Evolutionary conservation across 306 rosid species (phyloP), one percentile per base, ranked within the genome.

Genomic region (Malus fusca): DNA sequence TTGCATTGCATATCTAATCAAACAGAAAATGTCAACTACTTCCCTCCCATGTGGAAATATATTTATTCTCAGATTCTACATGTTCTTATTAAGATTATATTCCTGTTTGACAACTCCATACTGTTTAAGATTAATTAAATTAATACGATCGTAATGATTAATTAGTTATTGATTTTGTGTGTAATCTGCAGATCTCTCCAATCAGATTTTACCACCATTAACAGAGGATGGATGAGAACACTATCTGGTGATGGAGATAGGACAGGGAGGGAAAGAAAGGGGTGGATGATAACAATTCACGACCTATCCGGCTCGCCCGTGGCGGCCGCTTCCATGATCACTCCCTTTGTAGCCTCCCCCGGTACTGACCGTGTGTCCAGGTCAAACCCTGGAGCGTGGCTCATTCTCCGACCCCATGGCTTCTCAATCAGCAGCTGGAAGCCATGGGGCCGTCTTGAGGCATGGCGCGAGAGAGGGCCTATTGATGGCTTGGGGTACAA

Each of bases 311-410:
- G 98, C 19, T 95, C 98, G 3, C 92, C 97, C 0, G 97, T 90
- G 23, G 98, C 98, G 0, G 90, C 98, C 0, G 98, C 98, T 10
- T 92, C 98, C 18, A 90, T 95, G 90, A 76, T 89, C 76, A 95
- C 98, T 1, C 98, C 98, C 3, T 95, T 95, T 75, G 98, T 95
- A 6, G 96, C 97, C 4, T 95, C 98, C 26, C 97, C 97, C 0
- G 92, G 96, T 14, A 80, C 96, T 0, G 96, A 92, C 14, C 83
- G 97, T 2, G 98, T 94, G 17, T 94, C 96, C 1, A 84, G 97
- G 71, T 92, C 96, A 21, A 94, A 90, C 82, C 96, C 98, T 0
- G 98, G 98, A 4, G 93, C 97, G 0, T 94, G 98, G 98, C 98
- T 94, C 70, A 92, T 92, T 51, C 96, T 94, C n/a, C 88, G 97